A percentile compares a stretch with the other conserved stretches of the same genome.
Conservation (phyloP, 306 rosid genomes). For the Quillaja saponaria region DNA sequence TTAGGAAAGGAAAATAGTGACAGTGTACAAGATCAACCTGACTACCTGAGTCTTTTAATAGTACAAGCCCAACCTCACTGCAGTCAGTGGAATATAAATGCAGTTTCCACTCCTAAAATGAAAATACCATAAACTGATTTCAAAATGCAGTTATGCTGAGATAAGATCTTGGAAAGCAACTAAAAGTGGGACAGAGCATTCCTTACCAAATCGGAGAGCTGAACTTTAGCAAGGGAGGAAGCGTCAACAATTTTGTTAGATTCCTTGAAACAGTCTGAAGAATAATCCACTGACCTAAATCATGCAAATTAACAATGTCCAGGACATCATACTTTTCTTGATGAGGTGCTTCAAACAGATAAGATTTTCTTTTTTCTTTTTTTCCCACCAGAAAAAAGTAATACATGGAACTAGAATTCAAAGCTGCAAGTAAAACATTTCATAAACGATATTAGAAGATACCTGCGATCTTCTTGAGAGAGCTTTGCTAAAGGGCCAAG, state of each 20-base stretch:
- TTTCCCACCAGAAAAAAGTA: too few relatives aligned
- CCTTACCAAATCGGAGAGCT: constrained; percentile 84
- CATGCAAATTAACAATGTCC: constrained; percentile 29
- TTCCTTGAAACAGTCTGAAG: constrained; percentile 47
- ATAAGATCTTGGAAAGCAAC: constrained; percentile 29
- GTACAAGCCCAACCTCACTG: constrained; percentile 80
- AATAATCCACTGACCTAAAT: constrained; percentile 56
- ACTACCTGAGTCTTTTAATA: constrained; percentile 75
- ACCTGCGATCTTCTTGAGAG: constrained; percentile 75
- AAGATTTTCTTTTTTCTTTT: too few relatives aligned
- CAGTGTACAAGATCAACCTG: constrained; percentile 22
- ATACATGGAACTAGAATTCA: too few relatives aligned
- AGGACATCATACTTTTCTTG: constrained; percentile 19
- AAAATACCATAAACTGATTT: constrained; percentile 28
- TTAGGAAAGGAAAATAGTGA: constrained; percentile 20
- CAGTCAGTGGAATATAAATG: constrained; percentile 75
- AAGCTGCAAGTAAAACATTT: too few relatives aligned
- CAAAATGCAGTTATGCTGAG: constrained; percentile 20
- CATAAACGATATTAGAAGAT: constrained; percentile 34
- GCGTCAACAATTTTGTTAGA: constrained; percentile 47
- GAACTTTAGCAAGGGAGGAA: constrained; percentile 60
- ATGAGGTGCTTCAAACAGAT: too few relatives aligned
- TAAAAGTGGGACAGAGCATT: constrained; percentile 15
- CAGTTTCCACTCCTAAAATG: constrained; percentile 74
- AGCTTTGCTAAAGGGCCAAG: constrained; percentile 77